Percentiles rank a stretch among this genome's conserved stretches.
Evolutionary conservation across 164 flowering plant genomes (phyloP).

Genomic region (Annona squamosa): DNA sequence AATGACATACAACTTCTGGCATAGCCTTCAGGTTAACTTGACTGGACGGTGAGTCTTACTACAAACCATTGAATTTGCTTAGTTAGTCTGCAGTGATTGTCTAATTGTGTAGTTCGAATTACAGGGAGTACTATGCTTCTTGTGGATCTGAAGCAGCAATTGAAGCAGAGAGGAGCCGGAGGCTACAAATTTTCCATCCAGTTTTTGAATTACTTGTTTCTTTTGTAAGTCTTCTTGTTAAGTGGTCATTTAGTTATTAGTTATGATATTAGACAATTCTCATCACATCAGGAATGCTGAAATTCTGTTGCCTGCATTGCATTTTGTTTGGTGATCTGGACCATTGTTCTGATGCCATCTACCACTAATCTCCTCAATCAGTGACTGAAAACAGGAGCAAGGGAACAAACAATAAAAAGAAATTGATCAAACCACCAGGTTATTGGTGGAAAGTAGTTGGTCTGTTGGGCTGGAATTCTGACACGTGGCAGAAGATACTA

Average conservation of each 20-base stretch:
- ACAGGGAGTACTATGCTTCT: constrained; percentile 63
- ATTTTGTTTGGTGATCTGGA: background rate
- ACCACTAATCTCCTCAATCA: background rate
- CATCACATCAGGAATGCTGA: background rate
- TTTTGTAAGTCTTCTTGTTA: constrained; percentile 48
- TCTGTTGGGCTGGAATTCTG: background rate
- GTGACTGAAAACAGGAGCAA: background rate
- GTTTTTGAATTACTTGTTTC: constrained; percentile 85
- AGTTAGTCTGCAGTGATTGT: constrained; percentile 5
- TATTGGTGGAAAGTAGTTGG: no score
- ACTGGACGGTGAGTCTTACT: constrained; percentile 53
- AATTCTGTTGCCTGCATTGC: background rate
- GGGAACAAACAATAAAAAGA: background rate
- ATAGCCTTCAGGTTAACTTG: constrained; percentile 81
- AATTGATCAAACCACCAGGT: no score
- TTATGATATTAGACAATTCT: background rate
- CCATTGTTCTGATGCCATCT: background rate
- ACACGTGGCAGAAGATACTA: no score
- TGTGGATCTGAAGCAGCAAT: constrained; percentile 57
- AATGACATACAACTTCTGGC: constrained; percentile 99
- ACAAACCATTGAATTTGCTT: background rate
- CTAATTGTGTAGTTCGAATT: constrained; percentile 7
- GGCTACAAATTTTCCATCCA: constrained; percentile 64
- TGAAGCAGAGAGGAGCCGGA: constrained; percentile 77
- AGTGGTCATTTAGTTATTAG: background rate